A percentile compares a stretch with the other conserved stretches of the same genome.
Conservation (phyloP, 2,329 filamentous ascomycete genomes). For the Parafenestella ontariensis region DNA sequence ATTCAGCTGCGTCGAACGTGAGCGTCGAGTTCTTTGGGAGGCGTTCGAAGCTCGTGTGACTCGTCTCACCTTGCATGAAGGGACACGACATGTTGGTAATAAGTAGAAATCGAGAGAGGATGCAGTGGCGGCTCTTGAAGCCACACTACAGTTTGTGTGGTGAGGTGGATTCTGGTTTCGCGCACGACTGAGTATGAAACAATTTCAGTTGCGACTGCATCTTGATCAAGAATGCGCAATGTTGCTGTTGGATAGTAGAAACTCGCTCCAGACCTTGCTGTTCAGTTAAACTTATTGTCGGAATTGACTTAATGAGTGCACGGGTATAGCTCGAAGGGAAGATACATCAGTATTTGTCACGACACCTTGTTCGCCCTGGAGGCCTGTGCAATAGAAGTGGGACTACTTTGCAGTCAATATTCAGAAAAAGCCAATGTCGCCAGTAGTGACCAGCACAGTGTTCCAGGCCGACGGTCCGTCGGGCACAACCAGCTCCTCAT, state of each 20-base stretch:
- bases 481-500: slow-evolving; percentile 13
- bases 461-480: slow-evolving; percentile 20
- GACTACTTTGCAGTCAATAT: background rate
- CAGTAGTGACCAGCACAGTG: slow-evolving; percentile 14
- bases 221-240: background rate
- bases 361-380: slow-evolving; percentile 1
- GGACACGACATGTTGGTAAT: background rate
- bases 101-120: background rate
- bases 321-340: slow-evolving; percentile 5
- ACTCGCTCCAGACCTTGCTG: background rate
- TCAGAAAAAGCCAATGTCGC: background rate
- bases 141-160: background rate
- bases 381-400: slow-evolving; percentile 3
- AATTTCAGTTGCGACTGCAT: background rate
- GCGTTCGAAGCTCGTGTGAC: background rate
- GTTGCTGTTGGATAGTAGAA: background rate
- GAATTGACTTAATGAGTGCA: slow-evolving; percentile 20
- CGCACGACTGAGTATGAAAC: background rate
- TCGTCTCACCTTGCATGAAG: background rate
- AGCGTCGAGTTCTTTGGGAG: background rate
- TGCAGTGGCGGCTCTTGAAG: background rate
- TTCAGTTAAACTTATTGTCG: slow-evolving; percentile 11
- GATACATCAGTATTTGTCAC: slow-evolving; percentile 24
- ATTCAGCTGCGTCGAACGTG: background rate
- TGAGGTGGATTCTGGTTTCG: background rate